These are phyloP conservation scores for Luzula sylvatica DNA, from an alignment of 176 grass and related monocot species.

Conservation along the genomic window DNA sequence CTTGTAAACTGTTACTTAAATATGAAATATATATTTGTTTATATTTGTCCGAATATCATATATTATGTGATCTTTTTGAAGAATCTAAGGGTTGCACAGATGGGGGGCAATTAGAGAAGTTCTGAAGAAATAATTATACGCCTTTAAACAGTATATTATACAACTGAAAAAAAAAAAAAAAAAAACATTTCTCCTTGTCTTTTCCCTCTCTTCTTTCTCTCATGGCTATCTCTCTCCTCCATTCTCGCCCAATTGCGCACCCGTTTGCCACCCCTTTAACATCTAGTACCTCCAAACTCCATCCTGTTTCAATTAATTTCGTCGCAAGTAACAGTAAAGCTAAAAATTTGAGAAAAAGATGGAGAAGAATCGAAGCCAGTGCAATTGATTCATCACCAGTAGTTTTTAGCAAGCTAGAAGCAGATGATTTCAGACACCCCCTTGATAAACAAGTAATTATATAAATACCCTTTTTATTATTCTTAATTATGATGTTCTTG, in stretches of 20 bases:
- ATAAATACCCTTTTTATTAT: background rate
- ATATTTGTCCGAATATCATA: too few species aligned
- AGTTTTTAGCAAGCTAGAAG: slow-evolving; percentile 43
- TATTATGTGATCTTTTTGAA: too few species aligned
- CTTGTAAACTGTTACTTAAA: too few species aligned
- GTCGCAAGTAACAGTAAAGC: background rate
- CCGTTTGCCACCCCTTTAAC: background rate
- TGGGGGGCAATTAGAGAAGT: too few species aligned
- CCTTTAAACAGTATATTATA: too few species aligned
- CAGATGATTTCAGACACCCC: slow-evolving; percentile 85
- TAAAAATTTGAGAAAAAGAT: background rate
- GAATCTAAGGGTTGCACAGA: too few species aligned
- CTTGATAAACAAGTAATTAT: slow-evolving; percentile 68
- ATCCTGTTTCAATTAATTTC: background rate
- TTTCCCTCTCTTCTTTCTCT: background rate
- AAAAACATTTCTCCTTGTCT: too few species aligned
- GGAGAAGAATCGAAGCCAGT: slow-evolving; percentile 2
- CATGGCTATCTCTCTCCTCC: slow-evolving; percentile 15
- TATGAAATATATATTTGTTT: too few species aligned
- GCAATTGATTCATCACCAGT: slow-evolving; percentile 22
- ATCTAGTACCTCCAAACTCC: background rate
- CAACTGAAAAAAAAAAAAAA: too few species aligned
- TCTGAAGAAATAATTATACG: too few species aligned
- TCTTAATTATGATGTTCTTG: background rate
- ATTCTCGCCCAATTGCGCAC: background rate